Evolutionary conservation across 140 eudicot genomes (phyloP).

Genomic region (Erigeron philadelphicus): DNA sequence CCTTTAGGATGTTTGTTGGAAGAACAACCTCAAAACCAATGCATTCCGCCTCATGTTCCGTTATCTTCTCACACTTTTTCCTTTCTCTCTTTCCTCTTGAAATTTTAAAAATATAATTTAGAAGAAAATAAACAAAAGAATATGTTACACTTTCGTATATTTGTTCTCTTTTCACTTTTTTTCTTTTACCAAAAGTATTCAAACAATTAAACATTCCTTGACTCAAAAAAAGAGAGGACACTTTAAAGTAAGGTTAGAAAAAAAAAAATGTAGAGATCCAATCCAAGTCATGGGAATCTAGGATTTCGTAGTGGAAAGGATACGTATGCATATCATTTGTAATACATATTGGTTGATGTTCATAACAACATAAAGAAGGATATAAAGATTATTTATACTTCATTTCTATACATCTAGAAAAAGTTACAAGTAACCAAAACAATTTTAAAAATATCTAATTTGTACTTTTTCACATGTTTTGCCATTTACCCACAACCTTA

Average conservation of each 20-base stretch:
- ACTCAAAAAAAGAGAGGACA: slow-evolving; percentile 14
- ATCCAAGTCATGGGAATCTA: slow-evolving; percentile 27
- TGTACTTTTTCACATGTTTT: slow-evolving; percentile 20
- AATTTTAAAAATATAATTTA: no score
- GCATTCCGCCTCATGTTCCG: no score
- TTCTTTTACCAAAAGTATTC: not conserved
- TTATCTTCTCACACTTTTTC: no score
- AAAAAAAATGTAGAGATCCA: slow-evolving; percentile 26
- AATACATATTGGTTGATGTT: slow-evolving; percentile 14
- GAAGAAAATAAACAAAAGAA: no score
- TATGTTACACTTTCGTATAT: no score
- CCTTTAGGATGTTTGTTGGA: no score
- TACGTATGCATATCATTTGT: slow-evolving; percentile 7
- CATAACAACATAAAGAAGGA: not conserved
- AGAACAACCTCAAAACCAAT: no score
- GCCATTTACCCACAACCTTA: slow-evolving; percentile 17
- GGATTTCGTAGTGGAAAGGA: slow-evolving; percentile 32
- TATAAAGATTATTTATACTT: not conserved
- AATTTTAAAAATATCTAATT: not conserved
- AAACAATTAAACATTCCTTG: slow-evolving; percentile 1
- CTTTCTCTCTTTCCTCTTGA: no score
- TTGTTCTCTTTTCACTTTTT: no score
- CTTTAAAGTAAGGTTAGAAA: slow-evolving; percentile 30
- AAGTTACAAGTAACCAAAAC: not conserved
- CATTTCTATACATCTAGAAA: not conserved